Evolutionary conservation across 2,329 filamentous ascomycete species (phyloP), one percentile per base, ranked within the genome.

Genomic region (Neofusicoccum cordaticola): DNA sequence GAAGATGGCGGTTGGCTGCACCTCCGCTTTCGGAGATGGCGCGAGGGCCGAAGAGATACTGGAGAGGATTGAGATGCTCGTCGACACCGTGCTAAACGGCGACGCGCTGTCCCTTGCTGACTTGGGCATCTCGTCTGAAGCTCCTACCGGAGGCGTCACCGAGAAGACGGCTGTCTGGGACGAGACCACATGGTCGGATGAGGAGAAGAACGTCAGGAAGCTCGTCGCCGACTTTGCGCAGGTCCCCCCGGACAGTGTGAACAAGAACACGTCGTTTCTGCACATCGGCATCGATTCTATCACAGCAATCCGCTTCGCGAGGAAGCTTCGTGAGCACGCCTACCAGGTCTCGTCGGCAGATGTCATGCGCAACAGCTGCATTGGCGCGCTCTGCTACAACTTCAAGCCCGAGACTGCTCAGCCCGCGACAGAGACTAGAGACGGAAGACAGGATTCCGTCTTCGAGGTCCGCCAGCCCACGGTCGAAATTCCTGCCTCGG

Each of bases 231-330:
- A 66, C 5, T 73, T 74, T 63, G 72, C 69, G 45, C 67, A 68
- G 15, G 58, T 76, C n/a, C 60, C 65, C 1, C 19, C 62, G 11
- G 47, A 63, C 1, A 65, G 71, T 41, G 67, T 78, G 8, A 66
- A 35, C 63, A 65, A 65, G 45, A 65, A 65, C 35, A 65, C 74
- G 31, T 74, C 76, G n/a, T 76, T 76, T 65, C 53, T 76, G 37
- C 73, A 74, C 50, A 66, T 76, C 7, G 74, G 74, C 13, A 74
- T 74, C n/a, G 74, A 76, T 53, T 73, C 70, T 3, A 76, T 76
- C 62, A 71, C 73, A 41, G 74, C 74, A 4, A 76, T 76, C 35
- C 71, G 72, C 22, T 76, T 77, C 57, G 71, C 75, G 6, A 69
- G 71, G 41, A 69, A 69, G 35, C 68, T 77, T 0, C 73, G 75